Base-by-base conservation (phyloP, 768 basidiomycete genomes). In the Lyophyllum decastes region DNA sequence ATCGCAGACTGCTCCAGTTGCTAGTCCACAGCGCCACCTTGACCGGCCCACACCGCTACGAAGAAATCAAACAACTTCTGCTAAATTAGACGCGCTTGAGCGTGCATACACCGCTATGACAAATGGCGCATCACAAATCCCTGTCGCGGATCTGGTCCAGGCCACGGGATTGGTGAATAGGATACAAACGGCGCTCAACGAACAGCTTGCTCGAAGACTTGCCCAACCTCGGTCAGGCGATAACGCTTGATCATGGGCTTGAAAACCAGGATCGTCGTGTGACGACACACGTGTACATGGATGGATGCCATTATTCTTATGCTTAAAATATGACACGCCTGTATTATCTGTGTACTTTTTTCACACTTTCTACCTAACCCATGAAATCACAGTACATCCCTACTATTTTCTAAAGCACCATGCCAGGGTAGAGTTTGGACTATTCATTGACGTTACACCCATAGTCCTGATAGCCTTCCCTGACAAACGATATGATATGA, bases 401-500 rank as follows among this genome's bases (percentile, higher is more conserved):
- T 30, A 4, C 4, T 30, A 38, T 12, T 7, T 4, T 38, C 14
- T 12, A 38, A 9, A 38, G 14, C 35, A 16, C 16, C 16, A 38
- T 12, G 35, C 35, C 35, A 38, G 35, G 16, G 9, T 38, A 17
- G 6, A 7, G 16, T 38, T 11, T 16, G 35, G 16, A 38, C 11
- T 2, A 38, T 33, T 72, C 69, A 49, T 67, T 76, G 1, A 76
- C 65, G 55, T 77, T 73, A 57, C 85, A 88, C 2, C 83, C 85
- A 59, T 83, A 88, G 11, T 75, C 81, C 35, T 77, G 72, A 65
- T 81, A 82, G 2, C 88, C 88, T 69, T 89, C 88, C 12, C 88
- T 75, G n/a, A 77, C 79, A 62, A 86, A 84, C 1, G 83, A 81
- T 55, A 87, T 71, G 61, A 88, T 86, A 66, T 88, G 85, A 62